phyloP scores from a whole-genome alignment of 2,329 filamentous ascomycete species.

The Aspergillus aculeatinus region DNA sequence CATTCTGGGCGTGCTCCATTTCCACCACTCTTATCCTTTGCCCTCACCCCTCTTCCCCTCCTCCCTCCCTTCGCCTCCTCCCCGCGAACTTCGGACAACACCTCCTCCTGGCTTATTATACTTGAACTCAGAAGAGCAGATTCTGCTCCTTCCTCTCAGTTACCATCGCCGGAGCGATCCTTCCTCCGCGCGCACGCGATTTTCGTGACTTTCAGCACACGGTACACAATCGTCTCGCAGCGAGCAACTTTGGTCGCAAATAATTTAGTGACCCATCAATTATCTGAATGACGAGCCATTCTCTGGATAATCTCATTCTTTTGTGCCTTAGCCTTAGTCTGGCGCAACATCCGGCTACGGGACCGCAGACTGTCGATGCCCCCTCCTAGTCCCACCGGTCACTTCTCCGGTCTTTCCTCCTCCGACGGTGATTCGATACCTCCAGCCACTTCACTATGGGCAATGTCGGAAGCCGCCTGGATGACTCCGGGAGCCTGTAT shows the following conservation, averaged over 20 bases:
- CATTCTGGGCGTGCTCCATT: neutral
- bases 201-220: neutral
- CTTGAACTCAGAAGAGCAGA: neutral
- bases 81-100: neutral
- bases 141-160: neutral
- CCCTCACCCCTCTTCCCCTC: neutral
- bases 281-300: constrained; percentile 28
- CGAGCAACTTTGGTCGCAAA: neutral
- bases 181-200: neutral
- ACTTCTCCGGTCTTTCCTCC: constrained; percentile 26
- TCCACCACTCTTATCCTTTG: neutral
- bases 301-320: constrained; percentile 11
- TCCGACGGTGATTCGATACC: constrained; percentile 29
- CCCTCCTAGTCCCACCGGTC: constrained; percentile 27
- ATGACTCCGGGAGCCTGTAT: constrained; percentile 75
- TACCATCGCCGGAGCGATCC: neutral
- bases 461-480: constrained; percentile 82
- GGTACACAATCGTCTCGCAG: neutral
- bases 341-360: constrained; percentile 24
- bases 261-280: constrained; percentile 1
- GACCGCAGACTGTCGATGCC: constrained; percentile 35
- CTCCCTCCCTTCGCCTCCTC: neutral
- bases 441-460: constrained; percentile 66
- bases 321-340: constrained; percentile 2
- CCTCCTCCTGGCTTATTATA: neutral